Evolutionary conservation across 331 rosid genomes (phyloP), one percentile per base, ranked within the genome.

Genomic region (Cucumis variabilis): DNA sequence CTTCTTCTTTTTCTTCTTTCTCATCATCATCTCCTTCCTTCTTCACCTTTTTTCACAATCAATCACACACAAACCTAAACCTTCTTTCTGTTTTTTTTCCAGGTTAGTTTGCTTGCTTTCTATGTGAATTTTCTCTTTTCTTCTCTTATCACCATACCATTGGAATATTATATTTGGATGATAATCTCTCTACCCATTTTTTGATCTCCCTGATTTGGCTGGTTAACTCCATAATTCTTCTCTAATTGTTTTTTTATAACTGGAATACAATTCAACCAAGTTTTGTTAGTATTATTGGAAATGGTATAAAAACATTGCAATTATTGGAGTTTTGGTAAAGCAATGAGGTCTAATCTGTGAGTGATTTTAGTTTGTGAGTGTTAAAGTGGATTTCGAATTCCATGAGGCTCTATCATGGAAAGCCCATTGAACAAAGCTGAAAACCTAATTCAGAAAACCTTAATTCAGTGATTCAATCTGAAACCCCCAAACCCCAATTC

Each of bases 361-460:
- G 51, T 72, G 51, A 8, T 9, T 72, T 33, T 63, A 20, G 24
- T 41, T 50, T 81, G n/a, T n/a, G n/a, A 21, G 13, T 75, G 55
- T 87, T 86, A 37, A 53, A 63, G 72, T 87, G 91, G 90, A 82
- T 86, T 86, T 90, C 67, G 20, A 89, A 88, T 86, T 87, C 90
- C 95, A 95, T 95, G 99, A 98, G 99, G 88, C 98, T 96, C 87
- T 96, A 98, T 90, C 98, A 96, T 89, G 99, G 98, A 91, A 96
- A 94, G 88, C 98, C 96, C 88, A 86, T 91, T 86, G 93, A 89
- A 91, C 93, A 90, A 91, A 88, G 89, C 87, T 90, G 89, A 86
- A 91, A 89, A 79, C 37, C 25, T 89, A 88, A 84, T 70, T 88
- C 85, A 83, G 85, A 46, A 90, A 87, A 80, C 23, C 89, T 17